phyloP scores from a whole-genome alignment of 1,139 yeast genomes.

The Pichia sp. region DNA sequence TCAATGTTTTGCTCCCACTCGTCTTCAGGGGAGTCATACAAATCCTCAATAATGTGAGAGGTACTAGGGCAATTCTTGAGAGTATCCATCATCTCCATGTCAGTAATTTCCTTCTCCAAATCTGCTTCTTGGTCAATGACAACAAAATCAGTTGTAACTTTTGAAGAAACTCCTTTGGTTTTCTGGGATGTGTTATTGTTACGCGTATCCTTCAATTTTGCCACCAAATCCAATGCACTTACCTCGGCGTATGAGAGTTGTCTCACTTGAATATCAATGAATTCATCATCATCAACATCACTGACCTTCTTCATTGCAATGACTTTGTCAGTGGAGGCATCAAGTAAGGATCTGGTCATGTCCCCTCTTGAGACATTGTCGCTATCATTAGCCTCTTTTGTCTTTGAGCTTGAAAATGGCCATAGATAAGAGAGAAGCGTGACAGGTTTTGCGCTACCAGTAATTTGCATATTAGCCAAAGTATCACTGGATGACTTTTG shows the following conservation, averaged over 20 bases:
- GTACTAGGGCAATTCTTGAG: slow-evolving; percentile 14
- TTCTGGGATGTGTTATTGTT: not conserved
- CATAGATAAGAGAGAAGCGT: no score
- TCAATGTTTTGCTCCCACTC: slow-evolving; percentile 9
- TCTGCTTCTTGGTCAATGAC: slow-evolving; percentile 25
- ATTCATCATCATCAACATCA: slow-evolving; percentile 30
- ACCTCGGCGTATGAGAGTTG: slow-evolving; percentile 46
- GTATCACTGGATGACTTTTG: no score
- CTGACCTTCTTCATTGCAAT: slow-evolving; percentile 26
- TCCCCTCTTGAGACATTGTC: no score
- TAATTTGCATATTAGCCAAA: no score
- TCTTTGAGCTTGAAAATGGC: no score
- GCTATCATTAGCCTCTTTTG: no score
- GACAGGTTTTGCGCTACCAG: no score
- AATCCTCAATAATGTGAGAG: no score
- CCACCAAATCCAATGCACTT: slow-evolving; percentile 28
- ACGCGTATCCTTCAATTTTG: not conserved
- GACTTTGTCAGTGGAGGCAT: slow-evolving; percentile 24
- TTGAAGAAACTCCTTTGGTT: not conserved
- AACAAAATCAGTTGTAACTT: slow-evolving; percentile 1
- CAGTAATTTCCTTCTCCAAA: slow-evolving; percentile 25
- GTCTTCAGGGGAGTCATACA: slow-evolving; percentile 6
- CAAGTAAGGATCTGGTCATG: no score
- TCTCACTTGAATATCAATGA: slow-evolving; percentile 38
- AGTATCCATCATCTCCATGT: slow-evolving; percentile 22